phyloP scores from a whole-genome alignment of 805 yeast species.

The Kluyveromyces aestuarii region DNA sequence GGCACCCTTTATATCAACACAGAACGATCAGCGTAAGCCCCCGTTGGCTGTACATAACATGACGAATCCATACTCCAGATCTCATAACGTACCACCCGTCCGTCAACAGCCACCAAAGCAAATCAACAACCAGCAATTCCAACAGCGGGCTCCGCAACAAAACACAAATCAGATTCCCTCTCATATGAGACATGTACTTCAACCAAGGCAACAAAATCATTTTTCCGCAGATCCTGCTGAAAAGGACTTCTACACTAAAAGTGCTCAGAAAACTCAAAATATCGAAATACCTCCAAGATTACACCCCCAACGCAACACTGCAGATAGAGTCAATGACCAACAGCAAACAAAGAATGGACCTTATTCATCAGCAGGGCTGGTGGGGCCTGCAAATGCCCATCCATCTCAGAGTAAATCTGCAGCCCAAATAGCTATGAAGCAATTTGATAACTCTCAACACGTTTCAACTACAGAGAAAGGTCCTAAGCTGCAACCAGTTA shows the following conservation, averaged over 20 bases:
- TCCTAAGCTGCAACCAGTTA: slow-evolving; percentile 18
- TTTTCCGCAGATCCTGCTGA: background rate
- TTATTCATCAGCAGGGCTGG: background rate
- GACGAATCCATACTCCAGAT: slow-evolving; percentile 2
- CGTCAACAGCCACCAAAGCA: slow-evolving; percentile 5
- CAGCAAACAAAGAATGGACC: background rate
- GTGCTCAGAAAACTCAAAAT: background rate
- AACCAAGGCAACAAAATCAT: background rate
- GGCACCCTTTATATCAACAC: slow-evolving; percentile 3
- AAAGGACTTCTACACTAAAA: slow-evolving; percentile 2
- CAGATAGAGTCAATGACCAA: slow-evolving; percentile 3
- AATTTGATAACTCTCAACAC: background rate
- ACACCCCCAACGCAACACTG: slow-evolving; percentile 9
- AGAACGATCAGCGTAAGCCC: background rate
- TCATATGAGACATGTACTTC: background rate
- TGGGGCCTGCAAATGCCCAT: background rate
- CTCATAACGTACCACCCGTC: background rate
- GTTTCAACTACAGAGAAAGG: slow-evolving; percentile 4
- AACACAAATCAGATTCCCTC: background rate
- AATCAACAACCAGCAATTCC: slow-evolving; percentile 2
- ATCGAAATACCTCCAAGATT: slow-evolving; percentile 17
- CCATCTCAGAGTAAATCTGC: slow-evolving; percentile 2
- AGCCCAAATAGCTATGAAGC: slow-evolving; percentile 13
- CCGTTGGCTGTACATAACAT: background rate
- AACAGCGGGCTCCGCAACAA: slow-evolving; percentile 1